Percentiles rank a stretch among this genome's conserved stretches.
Conservation (phyloP, 1,139 yeast genomes). For the Protomyces gravidus region DNA sequence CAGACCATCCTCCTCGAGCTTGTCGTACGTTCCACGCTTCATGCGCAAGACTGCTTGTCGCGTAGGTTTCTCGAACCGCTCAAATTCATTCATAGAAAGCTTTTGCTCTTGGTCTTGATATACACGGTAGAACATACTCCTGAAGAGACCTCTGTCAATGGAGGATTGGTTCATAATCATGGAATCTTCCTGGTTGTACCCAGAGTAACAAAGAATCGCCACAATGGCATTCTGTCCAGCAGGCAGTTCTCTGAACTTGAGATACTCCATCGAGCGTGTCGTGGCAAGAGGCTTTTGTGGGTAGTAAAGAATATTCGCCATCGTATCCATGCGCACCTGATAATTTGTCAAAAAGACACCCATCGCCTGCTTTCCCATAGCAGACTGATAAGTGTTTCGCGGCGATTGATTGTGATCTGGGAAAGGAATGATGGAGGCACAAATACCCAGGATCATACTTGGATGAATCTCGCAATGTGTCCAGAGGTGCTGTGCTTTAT, state of each 20-base stretch:
- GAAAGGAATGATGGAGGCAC: constrained; percentile 98
- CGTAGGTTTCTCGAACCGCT: constrained; percentile 53
- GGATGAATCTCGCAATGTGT: constrained; percentile 99
- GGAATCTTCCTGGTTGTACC: constrained; percentile 99
- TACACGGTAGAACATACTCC: constrained; percentile 92
- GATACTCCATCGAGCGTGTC: constrained; percentile 96
- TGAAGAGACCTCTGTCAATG: constrained; percentile 91
- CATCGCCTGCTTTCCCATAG: constrained; percentile 99
- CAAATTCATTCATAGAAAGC: constrained; percentile 80
- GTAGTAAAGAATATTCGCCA: constrained; percentile 94
- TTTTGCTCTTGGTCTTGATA: constrained; percentile 98
- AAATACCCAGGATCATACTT: constrained; percentile 96
- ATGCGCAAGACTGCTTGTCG: constrained; percentile 89
- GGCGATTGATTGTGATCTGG: constrained; percentile 99
- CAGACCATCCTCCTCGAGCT: constrained; percentile 95
- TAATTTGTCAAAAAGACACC: constrained; percentile 98
- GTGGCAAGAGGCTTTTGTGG: constrained; percentile 99
- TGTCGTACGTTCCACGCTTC: constrained; percentile 97
- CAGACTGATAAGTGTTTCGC: constrained; percentile 97
- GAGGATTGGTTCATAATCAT: constrained; percentile 99
- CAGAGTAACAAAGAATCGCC: constrained; percentile 96
- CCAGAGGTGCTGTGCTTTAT: constrained; percentile 72
- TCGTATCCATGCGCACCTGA: constrained; percentile 96
- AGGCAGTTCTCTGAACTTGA: constrained; percentile 95
- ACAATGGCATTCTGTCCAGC: constrained; percentile 99